phyloP scores from a whole-genome alignment of 768 basidiomycete species.

The Macrolepiota dolichaula region DNA sequence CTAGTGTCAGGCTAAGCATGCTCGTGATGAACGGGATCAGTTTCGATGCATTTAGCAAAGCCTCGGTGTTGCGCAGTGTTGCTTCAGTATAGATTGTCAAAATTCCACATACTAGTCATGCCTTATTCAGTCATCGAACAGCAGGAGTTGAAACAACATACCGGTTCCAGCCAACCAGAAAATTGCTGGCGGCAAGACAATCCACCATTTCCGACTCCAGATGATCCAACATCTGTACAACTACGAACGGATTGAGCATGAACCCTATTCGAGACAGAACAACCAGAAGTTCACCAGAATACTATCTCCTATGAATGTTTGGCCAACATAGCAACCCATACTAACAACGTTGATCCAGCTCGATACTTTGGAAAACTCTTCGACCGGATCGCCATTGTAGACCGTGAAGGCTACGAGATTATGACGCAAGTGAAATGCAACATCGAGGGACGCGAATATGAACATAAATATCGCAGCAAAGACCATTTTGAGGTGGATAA shows the following conservation, averaged over 20 bases:
- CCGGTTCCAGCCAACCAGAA: slow-evolving; percentile 36
- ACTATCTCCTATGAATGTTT: slow-evolving; percentile 41
- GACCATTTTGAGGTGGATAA: slow-evolving; percentile 34
- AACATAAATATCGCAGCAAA: slow-evolving; percentile 35
- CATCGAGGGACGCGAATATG: slow-evolving; percentile 36
- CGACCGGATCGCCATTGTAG: slow-evolving; percentile 27
- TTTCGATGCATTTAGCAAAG: slow-evolving; percentile 24
- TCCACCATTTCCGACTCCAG: slow-evolving; percentile 26
- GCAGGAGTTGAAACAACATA: slow-evolving; percentile 11
- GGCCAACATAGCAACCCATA: slow-evolving; percentile 35
- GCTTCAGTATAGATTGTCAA: slow-evolving; percentile 32
- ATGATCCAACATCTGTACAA: slow-evolving; percentile 38
- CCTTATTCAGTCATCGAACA: neutral
- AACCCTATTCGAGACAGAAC: neutral
- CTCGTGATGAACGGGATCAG: slow-evolving; percentile 36
- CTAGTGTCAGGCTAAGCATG: slow-evolving; percentile 35
- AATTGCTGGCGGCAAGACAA: slow-evolving; percentile 26
- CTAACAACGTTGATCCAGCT: slow-evolving; percentile 41
- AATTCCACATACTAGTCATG: slow-evolving; percentile 26
- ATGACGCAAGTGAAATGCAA: slow-evolving; percentile 39
- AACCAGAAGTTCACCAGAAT: slow-evolving; percentile 30
- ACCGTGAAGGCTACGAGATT: slow-evolving; percentile 40
- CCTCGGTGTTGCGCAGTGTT: slow-evolving; percentile 17
- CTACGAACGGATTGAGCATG: slow-evolving; percentile 16
- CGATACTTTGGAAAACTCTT: slow-evolving; percentile 31